Evolutionary conservation across 352 stramenopile genomes (phyloP), one percentile per base, ranked within the genome.

Genomic region (Phytopythium sindhum): DNA sequence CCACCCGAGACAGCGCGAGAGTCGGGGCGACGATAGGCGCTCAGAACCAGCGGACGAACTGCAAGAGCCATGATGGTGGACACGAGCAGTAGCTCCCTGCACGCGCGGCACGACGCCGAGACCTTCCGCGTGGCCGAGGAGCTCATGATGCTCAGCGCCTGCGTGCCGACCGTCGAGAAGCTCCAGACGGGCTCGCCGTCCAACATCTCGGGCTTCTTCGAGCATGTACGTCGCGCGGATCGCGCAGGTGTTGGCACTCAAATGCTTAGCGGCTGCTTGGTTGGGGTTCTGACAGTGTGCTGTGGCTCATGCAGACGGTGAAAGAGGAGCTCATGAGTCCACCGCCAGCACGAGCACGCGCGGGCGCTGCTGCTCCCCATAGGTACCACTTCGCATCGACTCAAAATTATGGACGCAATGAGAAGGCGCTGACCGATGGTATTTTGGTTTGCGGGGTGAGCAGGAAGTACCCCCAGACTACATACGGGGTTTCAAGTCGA

Each of bases 61-160:
- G 31, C 31, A 39, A 33, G 31, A 14, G 53, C 42, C 60, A 39
- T 59, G 37, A 83, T 80, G 71, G 41, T 81, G 31, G 74, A 82
- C 61, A 65, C 65, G 28, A 61, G 52, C 62, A 54, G 53, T 33
- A 41, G 55, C 51, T 57, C 66, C 10, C 48, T 56, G 48, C 47
- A 65, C 15, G 31, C 72, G 44, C 60, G 65, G 23, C 78, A 88
- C 61, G 80, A 91, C 57, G 79, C 74, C 21, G 83, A 92, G 64
- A 92, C 80, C 23, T 90, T 92, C 64, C 79, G 80, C 41, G 83
- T 92, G 51, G 83, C 83, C 2, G 73, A 89, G 55, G 83, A 92
- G 72, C 80, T 92, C 61, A 90, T 92, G 66, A 73, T 89, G 69
- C 72, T 92, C 24, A 92, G 83, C 65, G 74, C 58, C 48, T 64